Percentiles rank a stretch among this genome's conserved stretches.
Evolutionary conservation across 2,329 filamentous ascomycete genomes (phyloP).

Genomic region (Pyricularia sp.): DNA sequence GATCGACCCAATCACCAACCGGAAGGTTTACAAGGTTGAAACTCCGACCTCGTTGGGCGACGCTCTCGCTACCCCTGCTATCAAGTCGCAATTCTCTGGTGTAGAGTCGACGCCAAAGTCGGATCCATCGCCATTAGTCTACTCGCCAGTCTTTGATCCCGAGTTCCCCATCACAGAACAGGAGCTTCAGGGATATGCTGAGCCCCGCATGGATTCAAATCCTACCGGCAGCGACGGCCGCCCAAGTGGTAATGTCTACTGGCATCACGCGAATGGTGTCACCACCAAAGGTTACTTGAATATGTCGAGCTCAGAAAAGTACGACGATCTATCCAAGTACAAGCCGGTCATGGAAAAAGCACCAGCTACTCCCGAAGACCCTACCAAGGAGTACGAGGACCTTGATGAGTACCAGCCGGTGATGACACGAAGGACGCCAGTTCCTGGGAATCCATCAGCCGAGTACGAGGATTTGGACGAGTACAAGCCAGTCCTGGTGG

Average conservation of each 20-base stretch:
- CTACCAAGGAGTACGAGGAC: slow-evolving; percentile 6
- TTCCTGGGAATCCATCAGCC: slow-evolving; percentile 2
- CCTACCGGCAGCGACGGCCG: background rate
- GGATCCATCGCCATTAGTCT: background rate
- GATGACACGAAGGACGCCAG: background rate
- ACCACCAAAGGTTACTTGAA: slow-evolving; percentile 4
- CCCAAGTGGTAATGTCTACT: background rate
- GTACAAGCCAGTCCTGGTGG: slow-evolving; percentile 24
- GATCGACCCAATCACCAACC: slow-evolving; percentile 53
- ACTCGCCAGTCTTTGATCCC: background rate
- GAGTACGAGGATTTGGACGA: slow-evolving; percentile 22
- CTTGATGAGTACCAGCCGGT: slow-evolving; percentile 9
- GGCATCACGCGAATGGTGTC: slow-evolving; percentile 4
- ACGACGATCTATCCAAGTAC: slow-evolving; percentile 24
- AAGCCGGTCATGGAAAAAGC: slow-evolving; percentile 19
- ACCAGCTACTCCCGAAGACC: background rate
- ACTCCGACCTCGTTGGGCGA: slow-evolving; percentile 9
- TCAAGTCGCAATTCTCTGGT: slow-evolving; percentile 20
- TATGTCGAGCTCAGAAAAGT: background rate
- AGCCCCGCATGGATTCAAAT: slow-evolving; percentile 8
- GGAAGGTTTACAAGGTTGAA: slow-evolving; percentile 29
- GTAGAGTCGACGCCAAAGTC: slow-evolving; percentile 12
- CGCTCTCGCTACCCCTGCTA: slow-evolving; percentile 13
- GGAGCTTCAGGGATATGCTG: slow-evolving; percentile 6
- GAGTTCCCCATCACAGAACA: background rate